Conservation (phyloP, 306 rosid genomes). For the Urtica urens region DNA sequence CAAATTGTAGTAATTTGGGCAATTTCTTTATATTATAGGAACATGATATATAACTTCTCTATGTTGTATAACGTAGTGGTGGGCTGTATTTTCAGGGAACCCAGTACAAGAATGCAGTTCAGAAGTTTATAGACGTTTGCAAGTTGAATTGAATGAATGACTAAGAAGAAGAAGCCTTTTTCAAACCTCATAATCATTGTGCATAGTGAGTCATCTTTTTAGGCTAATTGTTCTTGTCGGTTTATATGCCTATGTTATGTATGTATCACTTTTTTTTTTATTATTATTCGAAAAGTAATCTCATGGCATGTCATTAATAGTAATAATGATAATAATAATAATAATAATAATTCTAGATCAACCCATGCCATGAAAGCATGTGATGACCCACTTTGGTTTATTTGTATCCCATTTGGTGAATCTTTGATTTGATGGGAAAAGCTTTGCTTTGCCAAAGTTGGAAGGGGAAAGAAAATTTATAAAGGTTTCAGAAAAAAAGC, state of each 20-base stretch:
- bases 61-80: too few species aligned
- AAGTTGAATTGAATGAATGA: conserved; percentile 57
- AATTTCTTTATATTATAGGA: too few species aligned
- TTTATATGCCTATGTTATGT: conserved; percentile 1
- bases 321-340: too few species aligned
- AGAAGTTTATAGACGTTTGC: conserved; percentile 61
- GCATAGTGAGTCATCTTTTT: conserved; percentile 16
- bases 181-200: conserved; percentile 23
- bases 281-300: conserved; percentile 11
- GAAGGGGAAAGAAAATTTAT: neutral
- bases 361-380: conserved; percentile 2
- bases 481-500: neutral
- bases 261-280: conserved; percentile 8
- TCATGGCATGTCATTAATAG: conserved; percentile 2
- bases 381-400: conserved; percentile 25
- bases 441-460: conserved; percentile 26
- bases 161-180: conserved; percentile 9
- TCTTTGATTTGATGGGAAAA: conserved; percentile 33
- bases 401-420: conserved; percentile 16
- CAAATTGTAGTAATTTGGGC: too few species aligned
- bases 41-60: too few species aligned
- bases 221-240: conserved; percentile 20
- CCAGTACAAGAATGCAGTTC: conserved; percentile 63
- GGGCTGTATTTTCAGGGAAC: conserved; percentile 45
- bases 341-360: conserved; percentile 5